Conservation (phyloP, 495 filamentous ascomycete species). For the Penicillium cosmopolitanum region DNA sequence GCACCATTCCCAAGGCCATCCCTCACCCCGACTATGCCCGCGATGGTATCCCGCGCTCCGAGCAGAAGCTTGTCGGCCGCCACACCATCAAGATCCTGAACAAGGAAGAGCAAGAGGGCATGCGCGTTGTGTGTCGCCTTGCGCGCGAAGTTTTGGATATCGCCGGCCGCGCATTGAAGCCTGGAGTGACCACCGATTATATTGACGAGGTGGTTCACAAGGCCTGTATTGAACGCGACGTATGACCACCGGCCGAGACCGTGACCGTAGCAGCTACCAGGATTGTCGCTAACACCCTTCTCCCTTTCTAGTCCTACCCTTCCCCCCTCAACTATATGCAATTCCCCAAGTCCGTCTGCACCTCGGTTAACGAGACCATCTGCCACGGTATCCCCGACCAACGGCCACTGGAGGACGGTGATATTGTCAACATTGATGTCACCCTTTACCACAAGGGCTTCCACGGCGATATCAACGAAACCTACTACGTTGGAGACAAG, state of each 20-base stretch:
- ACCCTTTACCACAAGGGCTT: conserved; percentile 85
- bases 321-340: conserved; percentile 94
- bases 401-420: conserved; percentile 76
- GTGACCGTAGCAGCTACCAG: too few species aligned
- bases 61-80: conserved; percentile 67
- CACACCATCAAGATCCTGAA: conserved; percentile 84
- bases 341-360: conserved; percentile 98
- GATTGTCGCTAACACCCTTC: conserved; percentile 21
- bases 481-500: conserved; percentile 84
- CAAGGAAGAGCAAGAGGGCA: conserved; percentile 76
- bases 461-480: conserved; percentile 90
- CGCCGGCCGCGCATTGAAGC: conserved; percentile 75
- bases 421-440: conserved; percentile 89
- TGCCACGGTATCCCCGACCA: conserved; percentile 91
- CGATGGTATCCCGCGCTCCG: conserved; percentile 81
- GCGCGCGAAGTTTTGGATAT: conserved; percentile 93
- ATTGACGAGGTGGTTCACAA: conserved; percentile 97
- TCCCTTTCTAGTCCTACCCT: conserved; percentile 78
- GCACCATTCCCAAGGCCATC: conserved; percentile 80
- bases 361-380: conserved; percentile 94
- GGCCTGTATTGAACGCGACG: conserved; percentile 89
- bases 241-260: conserved; percentile 38
- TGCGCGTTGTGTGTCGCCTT: conserved; percentile 91
- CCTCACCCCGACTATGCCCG: conserved; percentile 81
- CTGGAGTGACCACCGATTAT: conserved; percentile 94